These are phyloP conservation scores for Cercospora janseana DNA, from an alignment of 2,329 filamentous ascomycete genomes.

Conservation along the genomic window DNA sequence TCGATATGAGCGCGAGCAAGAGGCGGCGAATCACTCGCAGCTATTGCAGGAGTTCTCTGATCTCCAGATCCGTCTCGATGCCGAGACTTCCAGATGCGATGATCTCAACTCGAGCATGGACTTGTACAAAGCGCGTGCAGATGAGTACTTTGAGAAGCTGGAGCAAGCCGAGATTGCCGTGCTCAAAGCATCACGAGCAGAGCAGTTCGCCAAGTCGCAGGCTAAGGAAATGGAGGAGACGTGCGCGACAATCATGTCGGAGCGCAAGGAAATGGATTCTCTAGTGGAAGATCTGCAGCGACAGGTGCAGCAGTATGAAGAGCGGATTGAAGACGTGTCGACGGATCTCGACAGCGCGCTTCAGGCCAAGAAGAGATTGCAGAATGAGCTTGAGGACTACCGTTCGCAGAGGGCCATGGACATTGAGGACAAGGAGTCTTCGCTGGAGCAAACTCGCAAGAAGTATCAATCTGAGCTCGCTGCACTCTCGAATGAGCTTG, in stretches of 20 bases:
- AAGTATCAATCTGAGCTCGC: slow-evolving; percentile 96
- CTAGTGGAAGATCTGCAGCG: slow-evolving; percentile 86
- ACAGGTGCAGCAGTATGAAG: slow-evolving; percentile 84
- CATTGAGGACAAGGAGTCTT: slow-evolving; percentile 93
- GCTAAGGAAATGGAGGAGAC: slow-evolving; percentile 88
- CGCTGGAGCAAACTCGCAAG: slow-evolving; percentile 93
- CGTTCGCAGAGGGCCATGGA: slow-evolving; percentile 91
- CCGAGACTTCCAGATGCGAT: slow-evolving; percentile 77
- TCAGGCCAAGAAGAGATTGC: slow-evolving; percentile 88
- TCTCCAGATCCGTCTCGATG: slow-evolving; percentile 86
- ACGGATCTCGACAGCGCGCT: slow-evolving; percentile 82
- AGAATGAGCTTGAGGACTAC: slow-evolving; percentile 97
- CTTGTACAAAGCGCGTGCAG: slow-evolving; percentile 85
- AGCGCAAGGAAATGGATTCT: slow-evolving; percentile 85
- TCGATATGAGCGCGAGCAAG: slow-evolving; percentile 74
- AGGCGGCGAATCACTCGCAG: slow-evolving; percentile 81
- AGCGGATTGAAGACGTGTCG: slow-evolving; percentile 84
- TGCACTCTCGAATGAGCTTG: slow-evolving; percentile 84
- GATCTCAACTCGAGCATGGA: slow-evolving; percentile 82
- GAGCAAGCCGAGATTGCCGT: slow-evolving; percentile 96
- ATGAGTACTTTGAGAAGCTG: slow-evolving; percentile 95
- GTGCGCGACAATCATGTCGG: slow-evolving; percentile 84
- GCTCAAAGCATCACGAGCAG: slow-evolving; percentile 83
- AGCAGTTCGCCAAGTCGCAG: slow-evolving; percentile 90
- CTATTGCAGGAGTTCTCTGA: slow-evolving; percentile 90